Base-by-base conservation (phyloP, 1,284 basidiomycete species). In the Ustilago loliicola region DNA sequence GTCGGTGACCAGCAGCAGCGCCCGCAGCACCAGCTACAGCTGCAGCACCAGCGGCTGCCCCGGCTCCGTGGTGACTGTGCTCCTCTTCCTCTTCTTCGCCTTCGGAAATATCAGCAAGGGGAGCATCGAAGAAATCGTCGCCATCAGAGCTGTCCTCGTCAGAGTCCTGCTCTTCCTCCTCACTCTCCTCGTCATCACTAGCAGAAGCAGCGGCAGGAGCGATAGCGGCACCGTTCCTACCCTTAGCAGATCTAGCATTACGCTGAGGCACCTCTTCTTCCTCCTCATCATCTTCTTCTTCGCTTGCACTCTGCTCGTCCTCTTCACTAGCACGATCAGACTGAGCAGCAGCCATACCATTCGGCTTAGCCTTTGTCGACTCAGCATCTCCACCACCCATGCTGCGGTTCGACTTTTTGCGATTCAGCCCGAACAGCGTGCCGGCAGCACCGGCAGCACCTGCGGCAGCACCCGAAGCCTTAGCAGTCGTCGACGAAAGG, bases 31-130 rank as follows among this genome's bases (percentile, higher is more conserved):
- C 66, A 6, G 61, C 59, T 10, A 42, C 40, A n/a, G 53, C 57
- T 30, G 53, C 53, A n/a, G 48, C 61, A 30, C 60, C 61, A 38
- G 42, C 63, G 21, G 61, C 72, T 13, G 21, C 42, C 34, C 9
- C 53, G 48, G 53, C 61, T 56, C 60, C 60, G 36, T 57, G 57
- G 48, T 66, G 54, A 40, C 57, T 48, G n/a, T 61, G 50, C 29
- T 73, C 32, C 21, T 72, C 72, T 15, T 80, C 73, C 32, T 83
- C 81, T 34, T 83, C 81, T 17, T 77, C 77, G 53, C 65, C 77
- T 61, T 83, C 81, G 10, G 61, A 62, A 56, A 83, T 83, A 54
- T 80, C 79, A 53, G 76, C 79, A n/a, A 83, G 77, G 8, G 78
- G 76, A 29, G 81, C 81, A 47, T 83, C 81, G 53, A 75, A 73